Evolutionary conservation across 139 green algal species (phyloP).

Genomic region (Asterochloris erici): DNA sequence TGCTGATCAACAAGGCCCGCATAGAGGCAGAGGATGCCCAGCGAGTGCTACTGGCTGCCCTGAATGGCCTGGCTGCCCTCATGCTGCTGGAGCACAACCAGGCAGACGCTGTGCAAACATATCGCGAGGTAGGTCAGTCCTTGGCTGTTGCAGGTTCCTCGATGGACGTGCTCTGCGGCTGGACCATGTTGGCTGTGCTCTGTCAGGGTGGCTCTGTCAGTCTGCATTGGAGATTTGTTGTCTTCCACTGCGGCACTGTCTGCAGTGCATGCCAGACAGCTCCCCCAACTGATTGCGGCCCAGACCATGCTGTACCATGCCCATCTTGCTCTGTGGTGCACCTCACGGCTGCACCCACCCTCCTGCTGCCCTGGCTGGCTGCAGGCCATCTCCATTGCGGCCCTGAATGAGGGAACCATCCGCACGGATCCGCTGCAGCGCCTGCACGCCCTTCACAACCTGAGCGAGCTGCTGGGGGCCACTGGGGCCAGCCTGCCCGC

Average conservation of each 20-base stretch:
- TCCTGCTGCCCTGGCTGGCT: neutral
- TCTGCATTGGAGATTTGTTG: neutral
- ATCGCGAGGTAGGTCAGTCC: conserved; percentile 52
- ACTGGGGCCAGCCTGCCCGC: neutral
- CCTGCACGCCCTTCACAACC: conserved; percentile 86
- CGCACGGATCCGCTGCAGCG: conserved; percentile 76
- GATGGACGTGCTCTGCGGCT: too few relatives aligned
- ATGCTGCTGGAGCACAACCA: conserved; percentile 48
- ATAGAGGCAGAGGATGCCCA: conserved; percentile 88
- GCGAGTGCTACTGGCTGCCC: conserved; percentile 61
- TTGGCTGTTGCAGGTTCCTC: neutral
- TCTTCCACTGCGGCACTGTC: too few relatives aligned
- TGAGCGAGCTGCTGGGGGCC: conserved; percentile 48
- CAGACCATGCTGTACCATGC: neutral
- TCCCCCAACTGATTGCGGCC: too few relatives aligned
- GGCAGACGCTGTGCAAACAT: conserved; percentile 50
- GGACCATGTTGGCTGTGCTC: too few relatives aligned
- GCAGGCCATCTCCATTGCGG: conserved; percentile 16
- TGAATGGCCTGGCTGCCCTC: conserved; percentile 83
- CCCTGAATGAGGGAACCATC: conserved; percentile 38
- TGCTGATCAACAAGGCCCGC: conserved; percentile 50
- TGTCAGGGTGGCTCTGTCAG: neutral
- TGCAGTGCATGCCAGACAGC: too few relatives aligned
- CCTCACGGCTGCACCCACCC: neutral
- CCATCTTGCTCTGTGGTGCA: neutral